These are phyloP conservation scores for Talaromyces sp. DNA, from an alignment of 2,329 filamentous ascomycete genomes.

Conservation along the genomic window DNA sequence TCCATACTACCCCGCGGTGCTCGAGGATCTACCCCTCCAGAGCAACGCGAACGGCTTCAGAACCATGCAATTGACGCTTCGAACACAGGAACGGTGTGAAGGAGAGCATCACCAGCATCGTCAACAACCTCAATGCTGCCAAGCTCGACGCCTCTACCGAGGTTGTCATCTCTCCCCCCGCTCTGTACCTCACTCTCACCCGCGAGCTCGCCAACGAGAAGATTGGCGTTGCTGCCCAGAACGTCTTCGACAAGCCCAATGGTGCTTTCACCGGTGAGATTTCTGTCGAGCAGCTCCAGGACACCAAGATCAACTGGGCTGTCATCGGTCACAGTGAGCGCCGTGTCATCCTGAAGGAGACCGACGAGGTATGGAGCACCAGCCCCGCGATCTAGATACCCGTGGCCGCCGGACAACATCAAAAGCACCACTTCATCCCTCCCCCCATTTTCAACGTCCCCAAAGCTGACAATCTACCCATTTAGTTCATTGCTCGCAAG, in stretches of 20 bases:
- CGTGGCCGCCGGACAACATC: not conserved
- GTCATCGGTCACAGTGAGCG: slow-evolving; percentile 96
- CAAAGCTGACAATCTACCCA: slow-evolving; percentile 8
- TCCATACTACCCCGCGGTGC: slow-evolving; percentile 29
- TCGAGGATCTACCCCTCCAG: slow-evolving; percentile 29
- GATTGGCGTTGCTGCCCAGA: slow-evolving; percentile 89
- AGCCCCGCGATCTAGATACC: not conserved
- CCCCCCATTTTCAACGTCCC: not conserved
- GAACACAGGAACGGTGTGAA: slow-evolving; percentile 82
- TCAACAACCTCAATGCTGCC: slow-evolving; percentile 84
- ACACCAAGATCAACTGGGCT: slow-evolving; percentile 84
- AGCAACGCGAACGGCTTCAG: slow-evolving; percentile 14
- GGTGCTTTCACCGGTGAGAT: slow-evolving; percentile 98
- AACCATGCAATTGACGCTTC: slow-evolving; percentile 17
- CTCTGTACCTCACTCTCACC: slow-evolving; percentile 86
- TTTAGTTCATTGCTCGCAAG: slow-evolving; percentile 81
- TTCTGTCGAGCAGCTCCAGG: slow-evolving; percentile 86
- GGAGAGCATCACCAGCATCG: slow-evolving; percentile 86
- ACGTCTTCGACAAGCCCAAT: slow-evolving; percentile 95
- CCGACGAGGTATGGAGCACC: slow-evolving; percentile 60
- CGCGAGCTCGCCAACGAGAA: slow-evolving; percentile 75
- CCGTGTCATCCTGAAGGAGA: slow-evolving; percentile 84
- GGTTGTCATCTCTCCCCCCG: slow-evolving; percentile 89
- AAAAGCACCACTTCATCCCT: not conserved
- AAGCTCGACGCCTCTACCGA: slow-evolving; percentile 68